These are phyloP conservation scores for Syzygium grande DNA, from an alignment of 345 rosid species.

Conservation along the genomic window DNA sequence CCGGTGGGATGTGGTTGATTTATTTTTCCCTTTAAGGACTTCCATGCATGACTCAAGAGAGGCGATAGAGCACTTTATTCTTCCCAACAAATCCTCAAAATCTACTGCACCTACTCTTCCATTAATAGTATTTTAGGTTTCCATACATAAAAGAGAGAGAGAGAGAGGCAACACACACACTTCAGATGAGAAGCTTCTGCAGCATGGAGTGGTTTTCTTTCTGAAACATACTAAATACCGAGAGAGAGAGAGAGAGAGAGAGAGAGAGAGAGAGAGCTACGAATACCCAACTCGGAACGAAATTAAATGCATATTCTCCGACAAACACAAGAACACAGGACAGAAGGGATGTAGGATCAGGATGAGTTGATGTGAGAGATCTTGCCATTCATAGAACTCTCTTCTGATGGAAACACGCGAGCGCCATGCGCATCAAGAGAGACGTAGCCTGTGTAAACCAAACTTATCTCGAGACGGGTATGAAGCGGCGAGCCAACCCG, in stretches of 20 bases:
- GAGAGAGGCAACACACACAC: neutral
- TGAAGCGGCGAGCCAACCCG: neutral
- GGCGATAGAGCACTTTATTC: neutral
- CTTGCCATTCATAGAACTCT: neutral
- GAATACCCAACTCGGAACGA: neutral
- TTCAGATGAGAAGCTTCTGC: neutral
- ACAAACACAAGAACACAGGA: neutral
- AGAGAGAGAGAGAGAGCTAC: neutral
- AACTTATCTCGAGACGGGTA: neutral
- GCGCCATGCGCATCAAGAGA: neutral
- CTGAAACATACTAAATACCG: neutral
- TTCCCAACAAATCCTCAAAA: neutral
- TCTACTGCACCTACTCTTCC: neutral
- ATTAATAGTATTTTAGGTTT: neutral
- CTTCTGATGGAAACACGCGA: neutral
- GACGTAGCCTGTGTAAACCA: neutral
- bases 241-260: neutral
- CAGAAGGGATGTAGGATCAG: neutral
- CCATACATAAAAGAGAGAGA: neutral
- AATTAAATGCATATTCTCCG: slow-evolving; percentile 3
- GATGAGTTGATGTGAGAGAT: neutral
- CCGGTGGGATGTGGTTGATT: neutral
- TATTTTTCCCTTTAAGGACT: neutral
- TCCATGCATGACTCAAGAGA: neutral
- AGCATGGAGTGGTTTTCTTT: neutral